phyloP scores from a whole-genome alignment of 228 moss, liverwort and hornwort genomes.

The Sphagnum magellanicum region DNA sequence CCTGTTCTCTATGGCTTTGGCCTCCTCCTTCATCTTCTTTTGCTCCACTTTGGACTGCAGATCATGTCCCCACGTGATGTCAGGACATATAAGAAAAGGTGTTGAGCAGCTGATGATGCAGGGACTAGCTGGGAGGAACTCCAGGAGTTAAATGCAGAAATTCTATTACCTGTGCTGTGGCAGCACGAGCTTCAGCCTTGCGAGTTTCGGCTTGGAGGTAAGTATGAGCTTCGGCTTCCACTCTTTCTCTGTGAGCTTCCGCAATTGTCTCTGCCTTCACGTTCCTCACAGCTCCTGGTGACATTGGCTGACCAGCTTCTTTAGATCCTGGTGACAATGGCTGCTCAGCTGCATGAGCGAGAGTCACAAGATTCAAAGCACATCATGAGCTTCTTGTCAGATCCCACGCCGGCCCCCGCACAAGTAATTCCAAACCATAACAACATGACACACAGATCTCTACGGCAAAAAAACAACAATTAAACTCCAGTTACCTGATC shows the following conservation, averaged over 20 bases:
- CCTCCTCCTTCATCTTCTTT: constrained; percentile 57
- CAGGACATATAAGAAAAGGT: neutral
- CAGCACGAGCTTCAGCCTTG: constrained; percentile 72
- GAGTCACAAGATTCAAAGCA: too few species aligned
- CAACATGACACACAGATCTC: too few species aligned
- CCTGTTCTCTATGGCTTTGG: constrained; percentile 52
- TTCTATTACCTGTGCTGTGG: constrained; percentile 39
- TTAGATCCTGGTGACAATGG: neutral
- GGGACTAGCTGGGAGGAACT: too few species aligned
- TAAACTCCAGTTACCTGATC: too few species aligned
- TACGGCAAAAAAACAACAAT: too few species aligned
- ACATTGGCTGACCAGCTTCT: neutral
- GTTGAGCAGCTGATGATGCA: too few species aligned
- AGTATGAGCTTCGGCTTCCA: constrained; percentile 71
- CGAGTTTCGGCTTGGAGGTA: constrained; percentile 71
- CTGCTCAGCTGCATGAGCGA: too few species aligned
- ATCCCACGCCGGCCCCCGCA: too few species aligned
- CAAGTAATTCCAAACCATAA: too few species aligned
- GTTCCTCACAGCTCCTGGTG: neutral
- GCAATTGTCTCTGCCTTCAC: constrained; percentile 53
- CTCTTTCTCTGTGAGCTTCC: constrained; percentile 64
- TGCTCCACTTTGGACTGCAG: constrained; percentile 59
- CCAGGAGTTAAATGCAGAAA: neutral
- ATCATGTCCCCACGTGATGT: neutral
- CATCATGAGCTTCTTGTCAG: too few species aligned